Conservation (phyloP, 345 rosid genomes). For the Nasturtium officinale region DNA sequence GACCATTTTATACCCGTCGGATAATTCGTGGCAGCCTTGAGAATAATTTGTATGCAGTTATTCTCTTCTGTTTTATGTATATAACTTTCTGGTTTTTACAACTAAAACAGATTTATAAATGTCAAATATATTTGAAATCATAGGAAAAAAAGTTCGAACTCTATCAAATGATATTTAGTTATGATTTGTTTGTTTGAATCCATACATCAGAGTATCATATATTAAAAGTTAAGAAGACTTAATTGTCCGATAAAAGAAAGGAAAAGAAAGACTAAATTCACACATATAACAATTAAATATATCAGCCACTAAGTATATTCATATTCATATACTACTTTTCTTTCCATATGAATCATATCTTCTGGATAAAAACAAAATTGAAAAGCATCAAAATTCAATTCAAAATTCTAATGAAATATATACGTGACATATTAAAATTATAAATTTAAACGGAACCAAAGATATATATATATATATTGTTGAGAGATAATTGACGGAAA, state of each 20-base stretch:
- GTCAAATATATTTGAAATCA: background rate
- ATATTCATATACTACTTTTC: background rate
- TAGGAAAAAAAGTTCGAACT: background rate
- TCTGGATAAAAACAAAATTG: background rate
- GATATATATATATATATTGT: background rate
- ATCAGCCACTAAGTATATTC: background rate
- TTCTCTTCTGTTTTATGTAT: background rate
- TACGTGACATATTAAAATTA: background rate
- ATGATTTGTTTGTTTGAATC: background rate
- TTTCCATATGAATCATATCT: background rate
- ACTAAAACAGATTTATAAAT: too few relatives aligned
- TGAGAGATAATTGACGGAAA: background rate
- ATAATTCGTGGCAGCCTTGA: background rate
- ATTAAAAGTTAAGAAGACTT: too few relatives aligned
- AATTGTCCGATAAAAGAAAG: too few relatives aligned
- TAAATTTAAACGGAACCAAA: background rate
- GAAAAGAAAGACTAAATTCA: background rate
- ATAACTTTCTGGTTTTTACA: background rate
- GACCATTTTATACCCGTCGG: background rate
- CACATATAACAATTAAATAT: background rate
- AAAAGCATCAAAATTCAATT: constrained; percentile 7
- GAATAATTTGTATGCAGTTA: background rate
- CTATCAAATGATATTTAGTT: background rate
- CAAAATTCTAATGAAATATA: background rate
- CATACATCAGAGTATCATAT: too few relatives aligned